Conservation (phyloP, 1,139 yeast species). For the Debaryomyces nepalensis region DNA sequence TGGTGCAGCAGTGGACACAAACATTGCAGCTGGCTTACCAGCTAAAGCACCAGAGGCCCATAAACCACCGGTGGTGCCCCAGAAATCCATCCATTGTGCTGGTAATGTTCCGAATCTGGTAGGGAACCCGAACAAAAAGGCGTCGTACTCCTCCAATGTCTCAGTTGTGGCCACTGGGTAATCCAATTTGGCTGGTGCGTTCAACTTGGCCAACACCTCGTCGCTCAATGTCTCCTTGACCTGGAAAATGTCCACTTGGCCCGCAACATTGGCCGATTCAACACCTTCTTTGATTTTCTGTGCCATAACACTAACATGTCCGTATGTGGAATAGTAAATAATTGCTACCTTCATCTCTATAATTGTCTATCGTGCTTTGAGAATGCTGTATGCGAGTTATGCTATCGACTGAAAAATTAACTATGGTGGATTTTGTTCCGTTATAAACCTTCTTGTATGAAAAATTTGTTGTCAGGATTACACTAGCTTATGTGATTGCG, state of each 20-base stretch:
- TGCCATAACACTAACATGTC: conserved; percentile 60
- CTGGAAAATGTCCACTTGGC: conserved; percentile 46
- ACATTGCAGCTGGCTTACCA: conserved; percentile 54
- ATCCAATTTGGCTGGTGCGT: conserved; percentile 49
- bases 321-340: conserved; percentile 65
- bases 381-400: too few species aligned
- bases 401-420: too few species aligned
- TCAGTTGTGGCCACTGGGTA: conserved; percentile 48
- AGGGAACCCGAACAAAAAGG: conserved; percentile 54
- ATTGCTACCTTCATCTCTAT: conserved; percentile 46
- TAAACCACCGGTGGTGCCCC: conserved; percentile 52
- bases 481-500: background rate
- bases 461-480: background rate
- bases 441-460: background rate
- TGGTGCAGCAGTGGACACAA: conserved; percentile 50
- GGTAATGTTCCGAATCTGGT: conserved; percentile 55
- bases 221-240: conserved; percentile 55
- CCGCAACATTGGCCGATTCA: conserved; percentile 39
- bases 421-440: background rate
- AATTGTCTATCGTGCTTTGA: too few species aligned
- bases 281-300: conserved; percentile 47
- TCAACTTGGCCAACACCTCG: conserved; percentile 43
- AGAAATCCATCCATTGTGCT: conserved; percentile 49
- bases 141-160: conserved; percentile 46
- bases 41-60: conserved; percentile 55